Evolutionary conservation across 208 protist genomes (phyloP).

Genomic region (Leishmania mexicana): DNA sequence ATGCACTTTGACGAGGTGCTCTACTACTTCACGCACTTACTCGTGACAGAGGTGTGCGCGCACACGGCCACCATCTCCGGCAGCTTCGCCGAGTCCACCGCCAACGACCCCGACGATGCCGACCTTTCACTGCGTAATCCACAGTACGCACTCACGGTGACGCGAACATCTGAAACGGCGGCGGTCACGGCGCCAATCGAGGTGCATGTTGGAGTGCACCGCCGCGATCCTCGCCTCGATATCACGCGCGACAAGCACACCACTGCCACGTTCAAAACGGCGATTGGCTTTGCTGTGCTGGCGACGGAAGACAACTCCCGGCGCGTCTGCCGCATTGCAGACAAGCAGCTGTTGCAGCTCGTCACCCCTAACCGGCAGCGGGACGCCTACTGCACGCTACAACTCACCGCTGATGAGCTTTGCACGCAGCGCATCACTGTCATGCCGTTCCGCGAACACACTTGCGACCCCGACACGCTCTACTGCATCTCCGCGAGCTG

Average conservation of each 20-base stretch:
- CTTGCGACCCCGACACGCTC: slow-evolving; percentile 26
- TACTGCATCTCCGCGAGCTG: slow-evolving; percentile 46
- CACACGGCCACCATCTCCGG: slow-evolving; percentile 24
- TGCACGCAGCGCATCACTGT: slow-evolving; percentile 30
- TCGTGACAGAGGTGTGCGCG: slow-evolving; percentile 52
- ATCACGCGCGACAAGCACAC: slow-evolving; percentile 55
- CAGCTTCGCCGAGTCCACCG: slow-evolving; percentile 33
- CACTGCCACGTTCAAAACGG: slow-evolving; percentile 47
- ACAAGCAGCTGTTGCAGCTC: slow-evolving; percentile 39
- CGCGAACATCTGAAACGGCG: background rate
- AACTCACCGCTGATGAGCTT: slow-evolving; percentile 3
- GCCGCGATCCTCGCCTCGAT: slow-evolving; percentile 66
- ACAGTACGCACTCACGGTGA: slow-evolving; percentile 50
- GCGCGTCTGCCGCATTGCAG: slow-evolving; percentile 41
- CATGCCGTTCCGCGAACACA: slow-evolving; percentile 47
- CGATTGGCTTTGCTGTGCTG: slow-evolving; percentile 67
- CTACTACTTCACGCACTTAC: slow-evolving; percentile 85
- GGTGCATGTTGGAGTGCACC: slow-evolving; percentile 73
- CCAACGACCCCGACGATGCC: slow-evolving; percentile 18
- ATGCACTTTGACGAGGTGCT: slow-evolving; percentile 82
- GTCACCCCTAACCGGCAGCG: slow-evolving; percentile 22
- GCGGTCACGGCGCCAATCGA: slow-evolving; percentile 32
- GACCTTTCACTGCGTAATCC: slow-evolving; percentile 35
- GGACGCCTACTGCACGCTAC: slow-evolving; percentile 39
- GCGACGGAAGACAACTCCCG: slow-evolving; percentile 56